Conservation (phyloP, 768 basidiomycete genomes). For the Albatrellus ellisii region DNA sequence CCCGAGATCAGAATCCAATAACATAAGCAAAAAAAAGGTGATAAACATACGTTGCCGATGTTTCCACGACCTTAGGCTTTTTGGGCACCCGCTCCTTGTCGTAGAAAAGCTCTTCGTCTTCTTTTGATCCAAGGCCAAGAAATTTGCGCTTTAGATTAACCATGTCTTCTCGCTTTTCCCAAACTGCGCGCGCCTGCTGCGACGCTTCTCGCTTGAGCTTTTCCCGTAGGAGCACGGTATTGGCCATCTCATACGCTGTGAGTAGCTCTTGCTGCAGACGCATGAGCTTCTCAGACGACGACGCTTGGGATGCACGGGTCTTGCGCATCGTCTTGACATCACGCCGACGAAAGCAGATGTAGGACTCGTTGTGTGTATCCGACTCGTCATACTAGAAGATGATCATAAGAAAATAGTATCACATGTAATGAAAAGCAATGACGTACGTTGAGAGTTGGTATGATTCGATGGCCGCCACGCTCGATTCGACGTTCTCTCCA, state of each 20-base stretch:
- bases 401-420: background rate
- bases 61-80: conserved; percentile 31
- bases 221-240: conserved; percentile 59
- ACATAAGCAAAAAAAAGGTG: background rate
- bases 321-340: conserved; percentile 92
- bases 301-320: conserved; percentile 83
- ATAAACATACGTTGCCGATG: conserved; percentile 15
- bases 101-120: conserved; percentile 51
- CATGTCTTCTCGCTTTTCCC: conserved; percentile 66
- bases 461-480: conserved; percentile 72
- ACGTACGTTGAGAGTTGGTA: conserved; percentile 79
- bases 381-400: conserved; percentile 66
- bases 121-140: conserved; percentile 44
- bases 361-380: conserved; percentile 83
- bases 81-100: conserved; percentile 60
- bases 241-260: conserved; percentile 61
- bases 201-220: conserved; percentile 55
- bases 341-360: conserved; percentile 92
- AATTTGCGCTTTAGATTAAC: conserved; percentile 72
- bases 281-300: conserved; percentile 78
- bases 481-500: conserved; percentile 82
- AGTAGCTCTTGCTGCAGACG: conserved; percentile 69
- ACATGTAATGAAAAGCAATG: background rate
- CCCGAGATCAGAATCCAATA: background rate
- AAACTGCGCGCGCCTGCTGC: conserved; percentile 47